Conservation (phyloP, 768 basidiomycete genomes). For the Boletales sp. region DNA sequence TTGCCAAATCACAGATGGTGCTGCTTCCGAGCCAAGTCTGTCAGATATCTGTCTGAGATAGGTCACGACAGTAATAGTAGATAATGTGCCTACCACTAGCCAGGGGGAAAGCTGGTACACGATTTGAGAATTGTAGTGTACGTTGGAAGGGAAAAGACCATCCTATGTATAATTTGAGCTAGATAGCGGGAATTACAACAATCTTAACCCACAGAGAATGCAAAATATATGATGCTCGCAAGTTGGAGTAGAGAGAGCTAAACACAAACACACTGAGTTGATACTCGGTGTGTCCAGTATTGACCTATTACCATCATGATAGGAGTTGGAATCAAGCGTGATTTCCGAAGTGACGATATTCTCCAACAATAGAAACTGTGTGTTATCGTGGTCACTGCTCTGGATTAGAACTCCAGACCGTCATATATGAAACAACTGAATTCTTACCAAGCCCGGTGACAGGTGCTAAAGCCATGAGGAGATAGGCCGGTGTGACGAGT, state of each 20-base stretch:
- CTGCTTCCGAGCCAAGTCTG: conserved; percentile 23
- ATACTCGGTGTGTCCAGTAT: background rate
- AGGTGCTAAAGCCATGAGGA: background rate
- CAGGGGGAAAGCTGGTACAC: background rate
- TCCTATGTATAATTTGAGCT: background rate
- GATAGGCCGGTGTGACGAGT: too few relatives aligned
- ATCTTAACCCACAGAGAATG: background rate
- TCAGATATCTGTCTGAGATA: background rate
- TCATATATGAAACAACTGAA: background rate
- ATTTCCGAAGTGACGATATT: conserved; percentile 10
- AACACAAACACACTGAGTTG: background rate
- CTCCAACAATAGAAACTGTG: conserved; percentile 25
- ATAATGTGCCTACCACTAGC: conserved; percentile 7
- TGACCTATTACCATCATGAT: conserved; percentile 16
- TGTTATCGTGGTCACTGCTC: conserved; percentile 10
- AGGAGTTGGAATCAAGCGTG: background rate
- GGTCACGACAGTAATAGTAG: too few relatives aligned
- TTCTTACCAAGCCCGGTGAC: conserved; percentile 18
- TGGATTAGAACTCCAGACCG: background rate
- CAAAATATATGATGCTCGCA: conserved; percentile 9
- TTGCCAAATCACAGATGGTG: conserved; percentile 14
- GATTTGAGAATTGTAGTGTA: too few relatives aligned
- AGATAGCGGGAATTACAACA: background rate
- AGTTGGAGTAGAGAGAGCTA: conserved; percentile 24
- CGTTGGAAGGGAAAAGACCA: background rate